Base-by-base conservation (phyloP, 75 land plant genomes). In the Sequoia sempervirens region DNA sequence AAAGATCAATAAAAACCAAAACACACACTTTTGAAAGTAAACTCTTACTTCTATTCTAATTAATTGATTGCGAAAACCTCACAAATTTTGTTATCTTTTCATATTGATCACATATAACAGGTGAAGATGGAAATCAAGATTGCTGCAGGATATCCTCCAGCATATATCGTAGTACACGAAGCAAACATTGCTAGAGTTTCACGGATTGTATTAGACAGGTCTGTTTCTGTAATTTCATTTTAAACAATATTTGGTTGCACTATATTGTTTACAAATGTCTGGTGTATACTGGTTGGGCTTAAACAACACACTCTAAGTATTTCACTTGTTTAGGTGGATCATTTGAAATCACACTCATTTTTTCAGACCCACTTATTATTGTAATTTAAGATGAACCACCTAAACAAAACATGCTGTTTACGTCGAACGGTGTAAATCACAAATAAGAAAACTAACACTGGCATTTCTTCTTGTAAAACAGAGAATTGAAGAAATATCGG, bases 121-220 rank as follows among this genome's bases (percentile, higher is more conserved):
- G 85, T 81, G 15, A 75, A 81, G 82, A 84, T 87, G 79, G 40
- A 87, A 70, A 82, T 87, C 37, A 84, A 87, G 45, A 66, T 87
- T 17, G 82, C 75, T 43, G 85, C 88, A n/a, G 83, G 88, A 34
- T 56, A 18, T 53, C 15, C 52, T 50, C 85, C 76, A 1, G 17
- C 8, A 40, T 64, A 53, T 47, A 56, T 81, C 43, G 66, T 75
- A 38, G n/a, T 69, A 4, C 53, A 80, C 4, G 85, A 80, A 69
- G 85, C 83, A 23, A 84, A 58, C 8, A 73, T 20, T 23, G 12
- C 80, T 0, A 58, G 43, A 82, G 83, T 85, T 3, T 54, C 85
- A 47, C 75, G 80, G 83, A 81, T 87, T 36, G 73, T 87, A 36
- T 54, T 87, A 79, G 88, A 84, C 80, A 84, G 88, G 88, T 87